A percentile compares a stretch with the other conserved stretches of the same genome.
phyloP scores from a whole-genome alignment of 2,329 filamentous ascomycete genomes.

The Akanthomyces uredinophilus region DNA sequence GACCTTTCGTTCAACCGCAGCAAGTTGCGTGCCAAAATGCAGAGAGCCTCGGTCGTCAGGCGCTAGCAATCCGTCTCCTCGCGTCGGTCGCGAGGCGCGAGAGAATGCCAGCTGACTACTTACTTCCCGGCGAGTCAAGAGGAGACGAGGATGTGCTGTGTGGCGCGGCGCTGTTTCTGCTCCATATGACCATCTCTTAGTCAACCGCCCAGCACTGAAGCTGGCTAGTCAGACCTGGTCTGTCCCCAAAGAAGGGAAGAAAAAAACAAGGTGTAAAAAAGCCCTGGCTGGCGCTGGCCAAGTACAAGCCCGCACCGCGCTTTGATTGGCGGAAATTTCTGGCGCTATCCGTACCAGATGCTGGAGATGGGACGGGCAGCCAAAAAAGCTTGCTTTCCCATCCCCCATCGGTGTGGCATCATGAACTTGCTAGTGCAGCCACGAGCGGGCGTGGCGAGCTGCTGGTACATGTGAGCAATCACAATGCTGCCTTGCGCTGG shows the following conservation, averaged over 20 bases:
- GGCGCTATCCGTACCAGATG: too few relatives aligned
- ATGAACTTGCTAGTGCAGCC: not conserved
- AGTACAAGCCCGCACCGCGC: too few relatives aligned
- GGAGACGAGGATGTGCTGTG: too few relatives aligned
- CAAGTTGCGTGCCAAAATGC: too few relatives aligned
- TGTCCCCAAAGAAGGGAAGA: too few relatives aligned
- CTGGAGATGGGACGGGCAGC: not conserved
- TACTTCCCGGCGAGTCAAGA: not conserved
- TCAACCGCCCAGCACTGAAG: not conserved
- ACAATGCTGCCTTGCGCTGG: not conserved
- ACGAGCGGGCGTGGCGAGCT: not conserved
- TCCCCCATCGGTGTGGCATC: not conserved
- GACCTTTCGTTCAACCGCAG: conserved; percentile 1
- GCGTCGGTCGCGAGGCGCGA: not conserved
- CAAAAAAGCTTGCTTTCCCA: not conserved
- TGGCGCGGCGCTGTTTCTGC: too few relatives aligned
- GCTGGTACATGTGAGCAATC: not conserved
- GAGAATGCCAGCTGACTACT: not conserved
- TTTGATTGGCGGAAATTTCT: not conserved
- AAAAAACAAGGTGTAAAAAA: too few relatives aligned
- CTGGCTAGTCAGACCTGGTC: too few relatives aligned
- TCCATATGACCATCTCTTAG: not conserved
- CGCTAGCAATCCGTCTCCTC: not conserved
- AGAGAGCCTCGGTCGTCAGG: not conserved
- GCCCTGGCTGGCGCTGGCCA: too few relatives aligned